phyloP scores from a whole-genome alignment of 2,329 filamentous ascomycete genomes.

The Simplicillium sp. region DNA sequence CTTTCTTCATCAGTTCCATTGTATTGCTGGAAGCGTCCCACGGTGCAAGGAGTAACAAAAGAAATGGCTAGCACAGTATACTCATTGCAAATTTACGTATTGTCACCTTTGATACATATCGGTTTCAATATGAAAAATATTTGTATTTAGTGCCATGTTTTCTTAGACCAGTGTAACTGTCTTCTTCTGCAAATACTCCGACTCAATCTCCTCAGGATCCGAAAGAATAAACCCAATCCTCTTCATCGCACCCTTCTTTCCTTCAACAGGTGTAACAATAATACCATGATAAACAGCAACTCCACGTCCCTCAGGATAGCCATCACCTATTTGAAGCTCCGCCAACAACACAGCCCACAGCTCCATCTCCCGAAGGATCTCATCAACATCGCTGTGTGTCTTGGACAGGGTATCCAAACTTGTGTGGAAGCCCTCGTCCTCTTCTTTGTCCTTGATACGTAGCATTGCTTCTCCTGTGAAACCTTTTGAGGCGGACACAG shows the following conservation, averaged over 20 bases:
- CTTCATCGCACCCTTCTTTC: not conserved
- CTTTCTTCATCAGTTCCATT: too few relatives aligned
- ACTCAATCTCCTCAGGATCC: too few relatives aligned
- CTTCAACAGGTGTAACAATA: not conserved
- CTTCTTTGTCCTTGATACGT: not conserved
- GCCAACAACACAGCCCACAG: not conserved
- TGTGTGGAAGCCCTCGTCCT: not conserved
- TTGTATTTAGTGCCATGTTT: too few relatives aligned
- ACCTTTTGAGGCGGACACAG: not conserved
- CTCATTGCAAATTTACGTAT: too few relatives aligned
- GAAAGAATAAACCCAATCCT: not conserved
- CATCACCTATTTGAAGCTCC: not conserved
- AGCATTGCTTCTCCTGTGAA: not conserved
- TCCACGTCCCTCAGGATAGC: not conserved
- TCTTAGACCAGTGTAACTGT: too few relatives aligned
- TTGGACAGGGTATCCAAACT: not conserved
- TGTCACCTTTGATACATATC: too few relatives aligned
- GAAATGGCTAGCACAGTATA: too few relatives aligned
- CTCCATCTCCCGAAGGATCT: conserved; percentile 6
- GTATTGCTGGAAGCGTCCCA: too few relatives aligned
- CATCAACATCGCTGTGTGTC: not conserved
- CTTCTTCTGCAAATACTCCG: too few relatives aligned
- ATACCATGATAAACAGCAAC: not conserved
- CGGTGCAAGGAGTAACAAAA: not conserved
- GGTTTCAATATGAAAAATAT: too few relatives aligned